Percentiles rank a stretch among this genome's conserved stretches.
phyloP scores from a whole-genome alignment of 176 grass and related monocot genomes.

The Ensete ventricosum region DNA sequence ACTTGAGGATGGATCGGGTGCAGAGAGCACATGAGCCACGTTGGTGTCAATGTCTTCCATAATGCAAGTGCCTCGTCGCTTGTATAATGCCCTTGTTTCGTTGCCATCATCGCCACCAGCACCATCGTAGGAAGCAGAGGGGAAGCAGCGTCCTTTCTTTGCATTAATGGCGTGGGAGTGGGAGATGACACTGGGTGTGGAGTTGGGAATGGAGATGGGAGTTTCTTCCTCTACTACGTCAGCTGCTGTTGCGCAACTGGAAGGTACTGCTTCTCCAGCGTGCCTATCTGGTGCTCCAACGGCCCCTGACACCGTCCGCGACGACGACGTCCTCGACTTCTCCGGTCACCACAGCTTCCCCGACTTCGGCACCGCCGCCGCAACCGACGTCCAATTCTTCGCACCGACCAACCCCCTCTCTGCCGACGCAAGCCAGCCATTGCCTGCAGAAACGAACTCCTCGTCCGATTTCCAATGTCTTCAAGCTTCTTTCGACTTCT shows the following conservation, averaged over 20 bases:
- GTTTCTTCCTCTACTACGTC: background rate
- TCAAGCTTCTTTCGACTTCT: background rate
- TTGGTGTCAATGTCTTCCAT: background rate
- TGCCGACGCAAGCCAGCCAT: background rate
- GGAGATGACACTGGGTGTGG: background rate
- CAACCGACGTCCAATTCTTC: background rate
- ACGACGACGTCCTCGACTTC: constrained; percentile 13
- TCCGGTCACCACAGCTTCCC: background rate
- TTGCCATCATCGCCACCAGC: background rate
- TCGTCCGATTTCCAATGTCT: background rate
- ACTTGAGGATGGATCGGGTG: background rate
- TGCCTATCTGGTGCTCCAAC: background rate
- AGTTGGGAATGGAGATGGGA: background rate
- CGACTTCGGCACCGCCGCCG: background rate
- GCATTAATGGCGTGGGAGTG: background rate
- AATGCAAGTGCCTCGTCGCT: constrained; percentile 1
- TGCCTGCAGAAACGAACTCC: background rate
- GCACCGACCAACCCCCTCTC: background rate
- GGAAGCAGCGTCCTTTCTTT: background rate
- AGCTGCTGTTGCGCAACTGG: background rate
- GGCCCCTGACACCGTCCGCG: background rate
- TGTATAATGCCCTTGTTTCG: background rate
- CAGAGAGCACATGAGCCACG: background rate
- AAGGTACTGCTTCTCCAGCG: background rate
- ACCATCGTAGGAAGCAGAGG: background rate